These are phyloP conservation scores for Papilionanthe hybrid DNA, from an alignment of 116 monocot species.

Conservation along the genomic window DNA sequence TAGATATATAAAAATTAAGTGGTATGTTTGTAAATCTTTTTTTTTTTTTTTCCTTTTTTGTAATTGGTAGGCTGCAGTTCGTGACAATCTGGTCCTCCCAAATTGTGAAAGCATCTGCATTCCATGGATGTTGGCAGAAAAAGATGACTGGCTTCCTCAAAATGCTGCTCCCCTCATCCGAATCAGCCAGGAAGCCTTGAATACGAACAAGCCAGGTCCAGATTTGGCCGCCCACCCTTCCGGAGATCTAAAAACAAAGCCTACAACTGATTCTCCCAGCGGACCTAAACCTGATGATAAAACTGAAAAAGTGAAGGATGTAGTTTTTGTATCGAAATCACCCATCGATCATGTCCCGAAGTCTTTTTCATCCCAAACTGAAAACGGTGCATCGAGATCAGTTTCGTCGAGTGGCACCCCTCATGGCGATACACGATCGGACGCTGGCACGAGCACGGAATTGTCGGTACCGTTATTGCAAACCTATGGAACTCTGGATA, in stretches of 20 bases:
- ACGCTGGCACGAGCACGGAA: conserved; percentile 16
- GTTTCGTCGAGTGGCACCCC: not conserved
- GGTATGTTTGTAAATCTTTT: too few relatives aligned
- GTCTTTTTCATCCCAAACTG: not conserved
- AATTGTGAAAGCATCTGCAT: conserved; percentile 78
- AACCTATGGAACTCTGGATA: conserved; percentile 4
- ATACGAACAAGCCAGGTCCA: conserved; percentile 10
- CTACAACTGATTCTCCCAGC: not conserved
- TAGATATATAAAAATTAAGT: too few relatives aligned
- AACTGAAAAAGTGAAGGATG: conserved; percentile 23
- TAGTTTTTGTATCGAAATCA: conserved; percentile 5
- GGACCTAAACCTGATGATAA: conserved; percentile 15
- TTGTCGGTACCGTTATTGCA: conserved; percentile 24
- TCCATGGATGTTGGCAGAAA: conserved; percentile 91
- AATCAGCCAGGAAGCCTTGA: conserved; percentile 44
- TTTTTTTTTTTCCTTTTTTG: not conserved
- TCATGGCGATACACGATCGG: not conserved
- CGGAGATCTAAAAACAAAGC: conserved; percentile 16
- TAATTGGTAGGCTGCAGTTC: conserved; percentile 54
- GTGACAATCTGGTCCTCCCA: conserved; percentile 70
- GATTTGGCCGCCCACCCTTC: conserved; percentile 14
- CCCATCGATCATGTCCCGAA: conserved; percentile 2
- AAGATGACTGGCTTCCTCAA: conserved; percentile 86
- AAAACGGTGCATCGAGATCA: not conserved
- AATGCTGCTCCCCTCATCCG: conserved; percentile 69